phyloP scores from a whole-genome alignment of 2,329 filamentous ascomycete species.

The Dactylellina leptospora region DNA sequence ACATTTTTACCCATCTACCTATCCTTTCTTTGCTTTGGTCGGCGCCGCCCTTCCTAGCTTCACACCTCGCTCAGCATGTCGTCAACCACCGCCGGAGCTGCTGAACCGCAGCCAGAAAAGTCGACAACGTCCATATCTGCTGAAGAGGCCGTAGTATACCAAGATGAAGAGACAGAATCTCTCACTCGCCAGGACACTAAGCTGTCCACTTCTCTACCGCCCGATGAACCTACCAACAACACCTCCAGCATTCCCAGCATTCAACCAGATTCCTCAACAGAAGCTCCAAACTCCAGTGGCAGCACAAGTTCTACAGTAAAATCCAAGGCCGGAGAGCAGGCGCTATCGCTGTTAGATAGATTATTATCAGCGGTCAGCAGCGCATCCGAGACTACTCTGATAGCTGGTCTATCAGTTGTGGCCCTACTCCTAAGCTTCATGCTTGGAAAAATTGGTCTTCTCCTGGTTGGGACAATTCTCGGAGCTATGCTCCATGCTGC shows the following conservation, averaged over 20 bases:
- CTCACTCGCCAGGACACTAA: conserved; percentile 19
- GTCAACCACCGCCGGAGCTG: conserved; percentile 30
- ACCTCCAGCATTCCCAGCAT: conserved; percentile 1
- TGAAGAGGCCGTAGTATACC: not conserved
- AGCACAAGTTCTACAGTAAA: conserved; percentile 2
- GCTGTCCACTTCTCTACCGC: conserved; percentile 5
- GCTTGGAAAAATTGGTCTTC: conserved; percentile 33
- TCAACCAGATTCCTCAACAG: not conserved
- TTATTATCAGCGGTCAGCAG: conserved; percentile 24
- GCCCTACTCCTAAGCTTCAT: conserved; percentile 36
- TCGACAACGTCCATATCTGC: conserved; percentile 10
- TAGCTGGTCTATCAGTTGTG: conserved; percentile 29
- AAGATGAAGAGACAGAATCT: conserved; percentile 28
- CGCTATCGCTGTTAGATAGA: conserved; percentile 23
- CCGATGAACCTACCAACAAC: conserved; percentile 1
- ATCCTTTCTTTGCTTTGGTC: conserved; percentile 10
- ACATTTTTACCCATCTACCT: conserved; percentile 35
- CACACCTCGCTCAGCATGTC: conserved; percentile 31
- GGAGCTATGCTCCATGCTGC: conserved; percentile 48
- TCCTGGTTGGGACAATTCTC: conserved; percentile 28
- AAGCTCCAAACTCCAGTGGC: conserved; percentile 2
- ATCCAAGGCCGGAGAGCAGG: conserved; percentile 7
- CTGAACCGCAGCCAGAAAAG: conserved; percentile 11
- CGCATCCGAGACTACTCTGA: conserved; percentile 39
- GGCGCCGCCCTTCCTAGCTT: conserved; percentile 15